Base-by-base conservation (phyloP, 192 early-diverging fungal genomes). In the Allomyces macrogynus region DNA sequence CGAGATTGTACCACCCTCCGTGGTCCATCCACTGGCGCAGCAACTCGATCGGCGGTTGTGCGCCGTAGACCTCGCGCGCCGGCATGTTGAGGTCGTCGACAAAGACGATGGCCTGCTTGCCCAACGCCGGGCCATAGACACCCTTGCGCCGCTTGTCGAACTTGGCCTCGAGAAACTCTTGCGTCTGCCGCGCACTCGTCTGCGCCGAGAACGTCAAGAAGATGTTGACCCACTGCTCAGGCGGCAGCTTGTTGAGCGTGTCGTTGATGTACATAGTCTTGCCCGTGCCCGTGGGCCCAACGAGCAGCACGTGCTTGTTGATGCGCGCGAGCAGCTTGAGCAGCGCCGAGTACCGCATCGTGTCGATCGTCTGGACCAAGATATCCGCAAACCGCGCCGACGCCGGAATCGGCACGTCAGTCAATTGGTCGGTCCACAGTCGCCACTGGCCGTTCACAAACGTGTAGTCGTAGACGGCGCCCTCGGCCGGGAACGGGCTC, bases 61-160 rank as follows among this genome's bases (percentile, higher is more conserved):
- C 97, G 22, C 92, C 92, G 65, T 99, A 99, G 68, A 90, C 87
- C 76, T 99, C 97, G 12, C 77, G 75, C 18, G 91, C 89, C 0
- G 95, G 95, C 72, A 99, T 75, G 69, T 99, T 99, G 73, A 99
- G 92, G 80, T 99, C 97, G 74, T 99, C 97, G 72, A 95, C 97
- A 74, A 99, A 99, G 60, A 99, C 78, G 9, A 99, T 94, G 24
- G 97, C 80, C 95, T 93, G 95, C 40, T 90, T 82, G 49, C 90
- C 92, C 23, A 89, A 77, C 27, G 85, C 71, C 2, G 80, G 73
- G 23, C 95, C 95, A 0, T 89, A 80, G 67, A 97, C 68, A 3
- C 94, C 80, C 23, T 89, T 80, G 63, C 95, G 94, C 62, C 82
- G 85, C 22, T 94, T 87, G 40, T 92, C 94, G 74, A 91, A 92